These are phyloP conservation scores for Pistacia atlantica DNA, from an alignment of 345 rosid species.

Conservation along the genomic window DNA sequence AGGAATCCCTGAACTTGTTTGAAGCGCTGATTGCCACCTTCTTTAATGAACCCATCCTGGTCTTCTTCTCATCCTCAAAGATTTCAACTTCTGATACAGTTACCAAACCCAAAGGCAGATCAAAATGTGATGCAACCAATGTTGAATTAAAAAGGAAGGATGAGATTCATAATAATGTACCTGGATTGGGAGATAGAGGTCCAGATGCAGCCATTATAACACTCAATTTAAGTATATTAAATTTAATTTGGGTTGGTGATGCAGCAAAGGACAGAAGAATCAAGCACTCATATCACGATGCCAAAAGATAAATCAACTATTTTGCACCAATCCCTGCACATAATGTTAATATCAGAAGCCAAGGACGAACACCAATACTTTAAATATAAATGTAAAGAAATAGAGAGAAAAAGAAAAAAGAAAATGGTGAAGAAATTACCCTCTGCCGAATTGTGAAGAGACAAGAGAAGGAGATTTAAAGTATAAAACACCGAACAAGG, in stretches of 20 bases:
- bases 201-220: constrained; percentile 42
- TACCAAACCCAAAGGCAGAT: background rate
- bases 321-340: constrained; percentile 25
- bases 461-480: constrained; percentile 25
- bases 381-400: background rate
- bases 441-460: constrained; percentile 50
- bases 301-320: constrained; percentile 31
- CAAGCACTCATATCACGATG: constrained; percentile 35
- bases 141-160: too few relatives aligned
- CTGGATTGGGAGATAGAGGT: constrained; percentile 28
- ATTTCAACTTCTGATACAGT: constrained; percentile 32
- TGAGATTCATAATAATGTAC: constrained; percentile 13
- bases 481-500: constrained; percentile 25
- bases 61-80: constrained; percentile 53
- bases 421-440: constrained; percentile 21
- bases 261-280: constrained; percentile 43
- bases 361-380: background rate
- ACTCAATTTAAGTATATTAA: constrained; percentile 24
- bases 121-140: too few relatives aligned
- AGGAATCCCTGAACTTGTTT: constrained; percentile 73
- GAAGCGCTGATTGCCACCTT: constrained; percentile 68
- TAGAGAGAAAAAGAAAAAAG: background rate
- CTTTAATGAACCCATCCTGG: constrained; percentile 66
- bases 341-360: background rate
- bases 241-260: constrained; percentile 24